Conservation (phyloP, 2,329 filamentous ascomycete genomes). For the Venturia asperata region DNA sequence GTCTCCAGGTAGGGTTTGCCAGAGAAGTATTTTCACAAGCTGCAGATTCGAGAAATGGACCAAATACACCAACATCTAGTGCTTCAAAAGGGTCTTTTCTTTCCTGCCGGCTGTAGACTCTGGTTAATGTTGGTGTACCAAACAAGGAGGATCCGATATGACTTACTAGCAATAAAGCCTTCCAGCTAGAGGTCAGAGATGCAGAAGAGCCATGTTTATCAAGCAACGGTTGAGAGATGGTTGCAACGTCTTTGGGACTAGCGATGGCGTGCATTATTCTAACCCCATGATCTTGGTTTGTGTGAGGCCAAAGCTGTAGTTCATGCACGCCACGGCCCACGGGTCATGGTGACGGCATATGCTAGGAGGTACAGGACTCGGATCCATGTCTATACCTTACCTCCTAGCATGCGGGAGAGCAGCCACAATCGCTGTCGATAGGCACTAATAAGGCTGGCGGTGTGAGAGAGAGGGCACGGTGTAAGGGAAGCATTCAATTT, state of each 20-base stretch:
- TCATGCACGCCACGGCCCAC: background rate
- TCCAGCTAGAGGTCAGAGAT: too few relatives aligned
- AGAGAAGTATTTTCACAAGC: background rate
- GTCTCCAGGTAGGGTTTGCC: background rate
- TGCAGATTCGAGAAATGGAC: background rate
- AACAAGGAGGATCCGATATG: background rate
- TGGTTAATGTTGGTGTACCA: background rate
- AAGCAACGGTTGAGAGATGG: too few relatives aligned
- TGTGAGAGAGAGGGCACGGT: background rate
- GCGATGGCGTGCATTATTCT: background rate
- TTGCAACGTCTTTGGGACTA: background rate
- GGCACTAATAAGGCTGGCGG: background rate
- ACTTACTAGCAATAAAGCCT: too few relatives aligned
- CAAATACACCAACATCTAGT: background rate
- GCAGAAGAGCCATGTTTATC: too few relatives aligned
- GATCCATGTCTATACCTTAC: background rate
- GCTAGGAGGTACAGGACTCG: too few relatives aligned
- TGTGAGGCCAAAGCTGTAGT: background rate
- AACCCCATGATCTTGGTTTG: slow-evolving; percentile 3
- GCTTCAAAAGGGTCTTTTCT: too few relatives aligned
- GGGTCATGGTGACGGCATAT: slow-evolving; percentile 6
- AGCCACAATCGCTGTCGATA: background rate
- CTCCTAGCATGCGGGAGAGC: background rate
- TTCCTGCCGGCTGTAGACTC: too few relatives aligned
- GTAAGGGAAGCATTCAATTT: too few relatives aligned